phyloP scores from a whole-genome alignment of 140 eudicot species.

The Senecio squalidus region DNA sequence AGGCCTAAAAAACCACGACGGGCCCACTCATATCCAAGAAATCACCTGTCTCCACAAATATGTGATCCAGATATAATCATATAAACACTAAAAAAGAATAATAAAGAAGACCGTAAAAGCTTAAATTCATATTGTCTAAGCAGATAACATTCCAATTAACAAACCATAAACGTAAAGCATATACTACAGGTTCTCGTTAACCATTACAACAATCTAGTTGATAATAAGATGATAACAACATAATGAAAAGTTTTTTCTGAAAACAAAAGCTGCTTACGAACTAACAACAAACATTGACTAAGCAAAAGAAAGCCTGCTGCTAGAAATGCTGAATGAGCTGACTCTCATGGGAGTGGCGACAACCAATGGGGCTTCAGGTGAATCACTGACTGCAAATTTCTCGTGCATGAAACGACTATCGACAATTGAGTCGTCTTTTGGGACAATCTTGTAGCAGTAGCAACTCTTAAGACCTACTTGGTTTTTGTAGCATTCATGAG shows the following conservation, averaged over 20 bases:
- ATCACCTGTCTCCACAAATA: constrained; percentile 22
- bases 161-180: constrained; percentile 13
- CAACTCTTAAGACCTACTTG: constrained; percentile 90
- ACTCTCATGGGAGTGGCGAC: constrained; percentile 95
- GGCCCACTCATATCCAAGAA: constrained; percentile 33
- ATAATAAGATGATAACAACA: constrained; percentile 9
- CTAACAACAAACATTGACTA: constrained; percentile 21
- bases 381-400: constrained; percentile 71
- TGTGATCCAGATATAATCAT: constrained; percentile 24
- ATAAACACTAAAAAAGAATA: background rate
- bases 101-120: background rate
- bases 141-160: background rate
- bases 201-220: constrained; percentile 30
- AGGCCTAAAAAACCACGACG: constrained; percentile 26
- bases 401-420: constrained; percentile 97
- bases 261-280: background rate
- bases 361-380: constrained; percentile 90
- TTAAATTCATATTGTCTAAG: background rate
- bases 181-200: constrained; percentile 27
- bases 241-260: background rate
- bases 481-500: constrained; percentile 68
- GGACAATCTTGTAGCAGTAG: constrained; percentile 90
- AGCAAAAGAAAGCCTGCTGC: constrained; percentile 50
- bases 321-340: constrained; percentile 90
- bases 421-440: constrained; percentile 73